Conservation (phyloP, 2,329 filamentous ascomycete genomes). For the Diplocarpon mali region DNA sequence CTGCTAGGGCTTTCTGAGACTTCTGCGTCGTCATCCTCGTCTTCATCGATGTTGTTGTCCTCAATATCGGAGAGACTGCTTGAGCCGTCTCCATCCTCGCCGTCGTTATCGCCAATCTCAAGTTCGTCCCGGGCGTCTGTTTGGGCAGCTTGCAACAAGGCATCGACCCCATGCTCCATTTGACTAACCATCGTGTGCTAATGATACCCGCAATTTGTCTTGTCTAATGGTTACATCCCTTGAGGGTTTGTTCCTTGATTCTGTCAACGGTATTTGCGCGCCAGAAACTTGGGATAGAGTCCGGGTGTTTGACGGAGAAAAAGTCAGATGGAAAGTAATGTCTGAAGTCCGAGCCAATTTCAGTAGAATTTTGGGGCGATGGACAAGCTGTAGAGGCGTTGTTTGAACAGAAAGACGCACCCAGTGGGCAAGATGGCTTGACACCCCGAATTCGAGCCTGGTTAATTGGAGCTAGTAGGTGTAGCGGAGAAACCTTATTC, state of each 20-base stretch:
- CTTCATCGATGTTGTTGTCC: conserved; percentile 51
- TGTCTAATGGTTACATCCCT: no score
- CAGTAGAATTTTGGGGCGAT: neutral
- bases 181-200: conserved; percentile 23
- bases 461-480: neutral
- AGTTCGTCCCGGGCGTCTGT: conserved; percentile 22
- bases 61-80: conserved; percentile 91
- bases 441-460: neutral
- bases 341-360: neutral
- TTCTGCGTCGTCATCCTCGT: conserved; percentile 34
- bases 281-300: neutral
- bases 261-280: no score
- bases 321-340: neutral
- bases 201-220: conserved; percentile 17
- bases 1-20: conserved; percentile 28
- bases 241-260: no score
- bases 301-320: conserved; percentile 1
- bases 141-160: conserved; percentile 22
- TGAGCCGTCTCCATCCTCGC: conserved; percentile 61
- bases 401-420: no score
- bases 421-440: no score
- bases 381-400: neutral
- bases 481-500: neutral
- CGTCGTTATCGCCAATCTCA: conserved; percentile 26
- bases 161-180: conserved; percentile 21